Percentiles rank a stretch among this genome's conserved stretches.
phyloP scores from a whole-genome alignment of 1,139 yeast genomes.

The Debaryomycetaceae sp. region DNA sequence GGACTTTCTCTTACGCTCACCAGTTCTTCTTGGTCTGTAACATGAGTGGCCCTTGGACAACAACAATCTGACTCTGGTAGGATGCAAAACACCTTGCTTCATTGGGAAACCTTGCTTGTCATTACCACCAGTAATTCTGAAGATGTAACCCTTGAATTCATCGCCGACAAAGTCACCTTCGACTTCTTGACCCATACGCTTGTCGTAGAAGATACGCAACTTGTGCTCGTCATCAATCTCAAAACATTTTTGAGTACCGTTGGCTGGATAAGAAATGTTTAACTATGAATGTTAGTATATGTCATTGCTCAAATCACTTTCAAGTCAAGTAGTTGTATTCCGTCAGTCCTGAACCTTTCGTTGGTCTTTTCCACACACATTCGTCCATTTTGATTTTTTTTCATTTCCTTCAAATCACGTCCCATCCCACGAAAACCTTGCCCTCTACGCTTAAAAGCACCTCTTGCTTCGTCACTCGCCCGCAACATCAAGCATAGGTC shows the following conservation, averaged over 20 bases:
- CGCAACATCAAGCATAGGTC: too few species aligned
- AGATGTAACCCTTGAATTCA: constrained; percentile 98
- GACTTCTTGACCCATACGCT: constrained; percentile 99
- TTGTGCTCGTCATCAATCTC: constrained; percentile 99
- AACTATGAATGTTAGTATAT: constrained; percentile 49
- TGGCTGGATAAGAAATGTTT: constrained; percentile 99
- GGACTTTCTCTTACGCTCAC: constrained; percentile 99
- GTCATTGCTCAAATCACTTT: background rate
- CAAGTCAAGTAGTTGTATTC: background rate
- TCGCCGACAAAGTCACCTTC: constrained; percentile 98
- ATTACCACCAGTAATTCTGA: constrained; percentile 99
- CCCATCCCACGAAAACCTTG: too few species aligned
- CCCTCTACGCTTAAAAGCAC: too few species aligned
- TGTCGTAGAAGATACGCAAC: constrained; percentile 97
- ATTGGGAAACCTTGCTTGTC: constrained; percentile 99
- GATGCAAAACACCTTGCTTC: constrained; percentile 99
- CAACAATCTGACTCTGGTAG: constrained; percentile 98
- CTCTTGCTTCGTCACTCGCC: too few species aligned
- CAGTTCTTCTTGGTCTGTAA: constrained; percentile 99
- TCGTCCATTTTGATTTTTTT: constrained; percentile 1
- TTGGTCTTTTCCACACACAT: background rate
- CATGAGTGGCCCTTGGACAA: constrained; percentile 94
- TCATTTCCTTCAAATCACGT: too few species aligned
- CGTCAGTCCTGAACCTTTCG: background rate
- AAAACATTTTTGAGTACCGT: constrained; percentile 98